Evolutionary conservation across 2,329 filamentous ascomycete species (phyloP), one percentile per base, ranked within the genome.

Genomic region (Phaeomoniella chlamydospora): DNA sequence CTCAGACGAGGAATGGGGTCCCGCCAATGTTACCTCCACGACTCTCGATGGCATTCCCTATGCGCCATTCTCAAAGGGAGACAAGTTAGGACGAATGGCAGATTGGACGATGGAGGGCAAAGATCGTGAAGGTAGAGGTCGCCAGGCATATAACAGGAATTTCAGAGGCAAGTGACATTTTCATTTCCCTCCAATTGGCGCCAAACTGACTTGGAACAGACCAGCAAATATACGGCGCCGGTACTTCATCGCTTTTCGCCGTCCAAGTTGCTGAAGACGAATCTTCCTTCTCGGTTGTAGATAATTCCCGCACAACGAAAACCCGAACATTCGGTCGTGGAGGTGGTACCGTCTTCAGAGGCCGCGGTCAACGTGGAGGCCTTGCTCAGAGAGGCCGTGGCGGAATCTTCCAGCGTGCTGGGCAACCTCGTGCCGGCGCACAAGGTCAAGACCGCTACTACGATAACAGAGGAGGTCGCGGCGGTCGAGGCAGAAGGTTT

Each of bases 11-110:
- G 74, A 77, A 60, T 98, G 90, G 90, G 90, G 90, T 41, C 88
- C 88, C 37, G 61, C 81, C 42, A 74, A 80, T 48, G 80, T 86
- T 41, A 75, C 67, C 50, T 84, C 94, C 58, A 93, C 84, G 45
- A 94, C 83, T 43, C 74, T 96, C 52, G 79, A 93, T 57, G 90
- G 90, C 56, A 85, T 96, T 34, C 90, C 90, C 29, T 98, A 94
- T 61, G 90, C 90, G 50, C 90, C 90, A 42, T 98, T 90, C 70
- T 94, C 87, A 48, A 98, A 98, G 65, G 86, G 85, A 57, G 90
- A 98, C 69, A 96, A 94, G 72, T 71, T 98, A 41, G 90, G 90
- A 54, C 87, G 90, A 59, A 96, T 98, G 87, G 90, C 90, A 42
- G 90, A 98, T 69, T 98, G 90, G 90, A 93, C 87, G 13, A 56